phyloP scores from a whole-genome alignment of 768 basidiomycete genomes.

The Podaxis sp. region DNA sequence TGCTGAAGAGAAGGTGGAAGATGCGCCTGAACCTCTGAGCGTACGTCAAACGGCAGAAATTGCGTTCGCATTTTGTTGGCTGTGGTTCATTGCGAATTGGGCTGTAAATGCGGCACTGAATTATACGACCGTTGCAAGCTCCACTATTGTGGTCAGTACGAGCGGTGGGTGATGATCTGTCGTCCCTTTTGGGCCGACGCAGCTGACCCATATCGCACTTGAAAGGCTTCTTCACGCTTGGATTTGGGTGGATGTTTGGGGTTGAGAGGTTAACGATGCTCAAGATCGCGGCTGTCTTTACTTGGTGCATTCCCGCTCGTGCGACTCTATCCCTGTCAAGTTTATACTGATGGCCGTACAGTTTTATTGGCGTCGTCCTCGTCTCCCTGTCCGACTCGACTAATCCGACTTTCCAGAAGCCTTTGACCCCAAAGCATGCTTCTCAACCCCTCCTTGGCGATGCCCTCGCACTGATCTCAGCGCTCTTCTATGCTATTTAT shows the following conservation, averaged over 20 bases:
- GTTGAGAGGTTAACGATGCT: slow-evolving; percentile 74
- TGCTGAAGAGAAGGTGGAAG: slow-evolving; percentile 17
- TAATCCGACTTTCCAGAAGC: slow-evolving; percentile 20
- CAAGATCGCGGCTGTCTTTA: slow-evolving; percentile 75
- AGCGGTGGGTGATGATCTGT: slow-evolving; percentile 58
- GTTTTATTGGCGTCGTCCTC: slow-evolving; percentile 75
- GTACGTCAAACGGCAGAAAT: slow-evolving; percentile 72
- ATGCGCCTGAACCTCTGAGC: slow-evolving; percentile 22
- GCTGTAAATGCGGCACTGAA: slow-evolving; percentile 79
- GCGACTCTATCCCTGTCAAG: neutral
- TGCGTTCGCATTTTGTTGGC: slow-evolving; percentile 76
- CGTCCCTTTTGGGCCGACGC: too few relatives aligned
- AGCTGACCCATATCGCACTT: too few relatives aligned
- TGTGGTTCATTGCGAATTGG: slow-evolving; percentile 98
- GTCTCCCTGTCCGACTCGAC: slow-evolving; percentile 83
- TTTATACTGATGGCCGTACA: slow-evolving; percentile 2
- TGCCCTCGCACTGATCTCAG: slow-evolving; percentile 76
- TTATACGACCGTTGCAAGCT: slow-evolving; percentile 89
- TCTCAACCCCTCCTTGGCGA: slow-evolving; percentile 55
- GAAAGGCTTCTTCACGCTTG: slow-evolving; percentile 90
- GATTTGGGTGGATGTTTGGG: slow-evolving; percentile 73
- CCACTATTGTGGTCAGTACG: slow-evolving; percentile 87
- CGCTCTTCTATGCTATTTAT: slow-evolving; percentile 85
- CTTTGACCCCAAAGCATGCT: neutral
- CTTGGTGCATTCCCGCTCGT: slow-evolving; percentile 51